Evolutionary conservation across 1,284 basidiomycete genomes (phyloP), one percentile per base, ranked within the genome.

Genomic region (Tilletiaria anomala): DNA sequence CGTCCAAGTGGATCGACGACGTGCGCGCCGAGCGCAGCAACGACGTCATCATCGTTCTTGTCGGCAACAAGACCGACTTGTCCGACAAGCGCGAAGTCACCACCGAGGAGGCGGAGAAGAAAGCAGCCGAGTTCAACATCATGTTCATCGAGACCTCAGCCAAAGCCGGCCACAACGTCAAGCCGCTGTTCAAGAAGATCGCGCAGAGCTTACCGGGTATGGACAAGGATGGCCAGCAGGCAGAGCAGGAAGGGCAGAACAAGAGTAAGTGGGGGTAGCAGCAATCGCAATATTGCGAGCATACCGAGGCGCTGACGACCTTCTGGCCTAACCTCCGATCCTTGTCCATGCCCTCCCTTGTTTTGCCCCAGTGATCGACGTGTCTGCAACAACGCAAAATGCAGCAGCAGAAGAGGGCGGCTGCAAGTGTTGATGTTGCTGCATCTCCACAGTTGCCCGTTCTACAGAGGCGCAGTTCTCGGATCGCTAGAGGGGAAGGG

Each of bases 141-240:
- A 87, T 97, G 83, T 94, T 93, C 65, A 94, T 97, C 79, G 93
- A 99, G 72, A 97, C 93, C 3, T 93, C 87, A 23, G 93, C 93
- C 24, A 99, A 99, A 69, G 93, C 93, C 3, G 93, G 93, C 2
- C 91, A 97, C 69, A 99, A 99, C 56, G 93, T 99, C 53, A 99
- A 97, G 73, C 83, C 83, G 50, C 71, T 99, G 49, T 99, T 99
- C 76, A 86, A 94, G 73, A 97, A 96, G 76, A 97, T 99, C 56
- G 93, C 93, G 0, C 82, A 94, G 79, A 88, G 88, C 3, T 70
- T 99, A 43, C 93, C 93, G 5, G 93, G 93, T 8, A 89, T 89
- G 77, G 85, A 91, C 63, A 82, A 81, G 60, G 83, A 85, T 23
- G 68, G 52, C 26, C 74, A 70, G 19, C 78, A 78, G 47, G 72